phyloP scores from a whole-genome alignment of 345 rosid species.

The rapeseed (Brassica napus) region Da-Ae NC_063451.1:36973001-36973500 shows the following conservation, averaged over 20 bases:
- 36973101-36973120: slow-evolving; percentile 92
- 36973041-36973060: slow-evolving; percentile 50
- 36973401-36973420: background rate
- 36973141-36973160: slow-evolving; percentile 64
- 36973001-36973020: slow-evolving; percentile 77
- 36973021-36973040: slow-evolving; percentile 95
- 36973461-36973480: too few relatives aligned
- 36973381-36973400: background rate
- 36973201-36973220: slow-evolving; percentile 94
- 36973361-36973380: background rate
- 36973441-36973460: too few relatives aligned
- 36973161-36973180: slow-evolving; percentile 73
- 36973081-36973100: background rate
- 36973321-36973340: background rate
- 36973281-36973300: background rate
- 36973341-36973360: background rate
- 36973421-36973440: background rate
- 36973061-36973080: slow-evolving; percentile 3
- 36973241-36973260: slow-evolving; percentile 99
- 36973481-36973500: too few relatives aligned
- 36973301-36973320: too few relatives aligned
- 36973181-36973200: slow-evolving; percentile 91
- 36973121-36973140: slow-evolving; percentile 70
- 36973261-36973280: slow-evolving; percentile 39
- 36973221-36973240: slow-evolving; percentile 99